Percentiles rank a stretch among this genome's conserved stretches.
Conservation (phyloP, 805 yeast species). For the Candida boleticola region DNA sequence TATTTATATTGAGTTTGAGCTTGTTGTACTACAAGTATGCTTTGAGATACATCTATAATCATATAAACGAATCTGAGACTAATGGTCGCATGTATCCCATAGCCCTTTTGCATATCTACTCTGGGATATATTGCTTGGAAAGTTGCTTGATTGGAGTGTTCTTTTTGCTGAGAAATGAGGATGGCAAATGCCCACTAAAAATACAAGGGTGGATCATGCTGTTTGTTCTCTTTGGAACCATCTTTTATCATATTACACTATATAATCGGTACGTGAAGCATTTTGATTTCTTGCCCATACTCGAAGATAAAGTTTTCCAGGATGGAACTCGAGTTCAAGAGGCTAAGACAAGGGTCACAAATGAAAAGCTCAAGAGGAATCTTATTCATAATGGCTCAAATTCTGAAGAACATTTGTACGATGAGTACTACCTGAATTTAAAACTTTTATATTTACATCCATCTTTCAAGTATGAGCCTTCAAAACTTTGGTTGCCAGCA, state of each 20-base stretch:
- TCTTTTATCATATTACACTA: conserved; percentile 55
- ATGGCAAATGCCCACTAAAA: conserved; percentile 42
- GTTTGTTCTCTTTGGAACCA: conserved; percentile 49
- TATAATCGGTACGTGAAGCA: conserved; percentile 37
- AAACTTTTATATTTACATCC: conserved; percentile 36
- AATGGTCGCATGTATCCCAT: conserved; percentile 69
- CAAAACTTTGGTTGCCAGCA: conserved; percentile 39
- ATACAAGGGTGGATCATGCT: conserved; percentile 55
- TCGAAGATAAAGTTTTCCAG: conserved; percentile 14
- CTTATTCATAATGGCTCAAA: background rate
- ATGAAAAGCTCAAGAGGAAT: no score
- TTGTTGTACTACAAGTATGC: conserved; percentile 70
- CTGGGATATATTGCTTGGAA: conserved; percentile 82
- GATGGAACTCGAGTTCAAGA: background rate
- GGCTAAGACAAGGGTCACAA: background rate
- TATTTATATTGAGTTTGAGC: conserved; percentile 51
- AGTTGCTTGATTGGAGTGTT: conserved; percentile 75
- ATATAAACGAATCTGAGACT: conserved; percentile 56
- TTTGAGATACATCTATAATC: conserved; percentile 54
- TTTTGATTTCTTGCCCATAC: conserved; percentile 29
- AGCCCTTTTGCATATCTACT: conserved; percentile 72
- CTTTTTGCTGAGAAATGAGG: conserved; percentile 54
- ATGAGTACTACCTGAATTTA: conserved; percentile 18
- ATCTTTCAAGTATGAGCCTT: conserved; percentile 33
- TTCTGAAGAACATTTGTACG: background rate